Evolutionary conservation across 2,329 filamentous ascomycete genomes (phyloP).

Genomic region (Colletotrichum gloeosporioides): DNA sequence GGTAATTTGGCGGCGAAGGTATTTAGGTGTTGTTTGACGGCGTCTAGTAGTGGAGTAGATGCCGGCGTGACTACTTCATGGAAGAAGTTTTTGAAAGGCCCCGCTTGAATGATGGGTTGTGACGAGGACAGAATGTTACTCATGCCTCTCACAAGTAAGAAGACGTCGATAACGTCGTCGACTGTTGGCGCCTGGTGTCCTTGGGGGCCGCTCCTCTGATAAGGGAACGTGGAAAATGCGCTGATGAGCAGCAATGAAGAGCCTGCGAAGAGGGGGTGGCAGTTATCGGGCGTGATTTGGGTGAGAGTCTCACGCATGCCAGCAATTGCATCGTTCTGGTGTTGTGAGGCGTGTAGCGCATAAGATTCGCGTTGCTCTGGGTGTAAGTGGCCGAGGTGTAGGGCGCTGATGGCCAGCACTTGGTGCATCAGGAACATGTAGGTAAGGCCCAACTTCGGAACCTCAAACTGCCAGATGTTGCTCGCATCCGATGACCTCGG

Average conservation of each 20-base stretch:
- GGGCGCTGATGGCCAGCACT: conserved; percentile 34
- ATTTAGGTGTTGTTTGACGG: not conserved
- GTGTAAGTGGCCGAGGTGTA: conserved; percentile 31
- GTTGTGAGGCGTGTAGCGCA: conserved; percentile 33
- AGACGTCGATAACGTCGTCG: conserved; percentile 36
- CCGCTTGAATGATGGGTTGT: conserved; percentile 23
- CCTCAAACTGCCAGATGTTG: conserved; percentile 34
- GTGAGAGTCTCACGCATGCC: conserved; percentile 32
- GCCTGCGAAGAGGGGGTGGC: conserved; percentile 36
- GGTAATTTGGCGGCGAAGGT: not conserved
- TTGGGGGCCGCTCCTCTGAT: conserved; percentile 8
- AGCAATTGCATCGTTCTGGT: conserved; percentile 35
- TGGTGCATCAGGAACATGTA: conserved; percentile 36
- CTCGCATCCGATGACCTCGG: conserved; percentile 29
- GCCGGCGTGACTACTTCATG: not conserved
- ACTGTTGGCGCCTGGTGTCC: conserved; percentile 25
- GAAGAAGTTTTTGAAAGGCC: conserved; percentile 28
- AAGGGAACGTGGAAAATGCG: conserved; percentile 31
- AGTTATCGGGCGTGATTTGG: conserved; percentile 31
- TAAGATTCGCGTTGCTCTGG: conserved; percentile 29
- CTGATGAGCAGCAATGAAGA: conserved; percentile 36
- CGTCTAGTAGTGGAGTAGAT: conserved; percentile 8
- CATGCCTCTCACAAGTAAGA: conserved; percentile 35
- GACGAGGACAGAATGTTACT: conserved; percentile 31
- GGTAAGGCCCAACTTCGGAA: conserved; percentile 29